A percentile compares a stretch with the other conserved stretches of the same genome.
phyloP scores from a whole-genome alignment of 192 early-diverging fungal genomes.

The Backusella tuberculispora region DNA sequence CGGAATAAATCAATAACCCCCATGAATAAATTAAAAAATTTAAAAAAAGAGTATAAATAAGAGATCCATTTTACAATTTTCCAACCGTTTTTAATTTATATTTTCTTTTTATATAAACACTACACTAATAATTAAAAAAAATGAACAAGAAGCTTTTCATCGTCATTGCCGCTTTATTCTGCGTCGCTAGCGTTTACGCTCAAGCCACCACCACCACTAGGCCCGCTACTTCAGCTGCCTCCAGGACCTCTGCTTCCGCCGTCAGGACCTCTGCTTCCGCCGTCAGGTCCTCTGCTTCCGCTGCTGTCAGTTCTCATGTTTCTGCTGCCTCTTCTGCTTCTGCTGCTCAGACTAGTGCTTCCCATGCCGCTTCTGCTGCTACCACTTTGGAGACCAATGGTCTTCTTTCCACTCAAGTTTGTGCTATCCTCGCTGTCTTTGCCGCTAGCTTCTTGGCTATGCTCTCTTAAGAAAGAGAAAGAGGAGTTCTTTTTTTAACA shows the following conservation, averaged over 20 bases:
- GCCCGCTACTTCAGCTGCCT: not conserved
- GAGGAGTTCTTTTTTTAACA: not conserved
- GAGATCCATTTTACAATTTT: not conserved
- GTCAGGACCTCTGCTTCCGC: not conserved
- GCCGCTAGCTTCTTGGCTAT: constrained; percentile 29
- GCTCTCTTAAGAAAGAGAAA: constrained; percentile 11
- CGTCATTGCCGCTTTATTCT: not conserved
- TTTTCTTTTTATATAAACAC: not conserved
- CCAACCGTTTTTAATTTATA: not conserved
- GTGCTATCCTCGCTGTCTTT: constrained; percentile 22
- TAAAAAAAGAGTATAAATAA: not conserved
- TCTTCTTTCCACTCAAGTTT: constrained; percentile 6
- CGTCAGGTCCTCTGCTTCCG: not conserved
- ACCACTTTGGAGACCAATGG: not conserved
- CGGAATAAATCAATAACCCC: not conserved
- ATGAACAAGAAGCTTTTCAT: not conserved
- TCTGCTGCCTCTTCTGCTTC: not conserved
- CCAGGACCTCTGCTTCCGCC: not conserved
- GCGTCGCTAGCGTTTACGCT: not conserved
- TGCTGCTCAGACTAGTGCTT: not conserved
- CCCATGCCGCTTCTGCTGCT: not conserved
- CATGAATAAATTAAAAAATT: not conserved
- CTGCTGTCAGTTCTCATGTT: not conserved
- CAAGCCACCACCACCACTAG: not conserved
- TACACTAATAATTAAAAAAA: not conserved